Evolutionary conservation across 352 stramenopile genomes (phyloP).

Genomic region (Pythium rhizo-oryzae): DNA sequence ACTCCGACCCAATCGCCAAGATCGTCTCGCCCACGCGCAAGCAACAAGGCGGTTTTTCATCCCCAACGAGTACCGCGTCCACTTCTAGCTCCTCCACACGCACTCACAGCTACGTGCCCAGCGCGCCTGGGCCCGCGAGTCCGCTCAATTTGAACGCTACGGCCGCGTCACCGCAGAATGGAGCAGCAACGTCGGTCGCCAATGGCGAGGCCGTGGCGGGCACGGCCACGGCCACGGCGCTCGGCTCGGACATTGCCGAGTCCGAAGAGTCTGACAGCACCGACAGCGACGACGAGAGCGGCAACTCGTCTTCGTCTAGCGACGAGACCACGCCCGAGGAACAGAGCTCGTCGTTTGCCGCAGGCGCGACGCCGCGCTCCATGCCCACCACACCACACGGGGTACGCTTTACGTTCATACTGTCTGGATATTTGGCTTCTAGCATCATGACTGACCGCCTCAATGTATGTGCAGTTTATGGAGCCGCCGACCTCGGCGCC

Average conservation of each 20-base stretch:
- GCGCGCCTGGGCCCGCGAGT: constrained; percentile 4
- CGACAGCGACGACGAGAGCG: constrained; percentile 78
- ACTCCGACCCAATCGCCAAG: constrained; percentile 56
- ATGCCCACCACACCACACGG: constrained; percentile 21
- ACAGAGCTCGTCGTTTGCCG: constrained; percentile 13
- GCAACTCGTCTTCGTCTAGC: constrained; percentile 74
- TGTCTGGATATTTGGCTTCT: too few species aligned
- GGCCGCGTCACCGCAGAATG: neutral
- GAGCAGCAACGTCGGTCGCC: neutral
- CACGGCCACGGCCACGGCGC: constrained; percentile 37
- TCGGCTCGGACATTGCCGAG: constrained; percentile 66
- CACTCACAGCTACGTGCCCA: neutral
- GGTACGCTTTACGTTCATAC: constrained; percentile 3
- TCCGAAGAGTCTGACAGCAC: constrained; percentile 79
- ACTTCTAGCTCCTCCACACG: too few species aligned
- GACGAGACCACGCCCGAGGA: constrained; percentile 52
- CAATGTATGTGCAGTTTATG: constrained; percentile 18
- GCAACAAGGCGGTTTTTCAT: constrained; percentile 16
- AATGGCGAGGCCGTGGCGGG: constrained; percentile 10
- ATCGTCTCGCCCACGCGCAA: constrained; percentile 61
- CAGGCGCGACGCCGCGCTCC: constrained; percentile 16
- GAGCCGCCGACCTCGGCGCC: constrained; percentile 18
- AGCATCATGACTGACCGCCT: neutral
- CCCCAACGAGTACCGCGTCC: neutral
- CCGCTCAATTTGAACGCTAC: constrained; percentile 3